Conservation (phyloP, 352 stramenopile genomes). For the Thraustochytrium sp. region DNA sequence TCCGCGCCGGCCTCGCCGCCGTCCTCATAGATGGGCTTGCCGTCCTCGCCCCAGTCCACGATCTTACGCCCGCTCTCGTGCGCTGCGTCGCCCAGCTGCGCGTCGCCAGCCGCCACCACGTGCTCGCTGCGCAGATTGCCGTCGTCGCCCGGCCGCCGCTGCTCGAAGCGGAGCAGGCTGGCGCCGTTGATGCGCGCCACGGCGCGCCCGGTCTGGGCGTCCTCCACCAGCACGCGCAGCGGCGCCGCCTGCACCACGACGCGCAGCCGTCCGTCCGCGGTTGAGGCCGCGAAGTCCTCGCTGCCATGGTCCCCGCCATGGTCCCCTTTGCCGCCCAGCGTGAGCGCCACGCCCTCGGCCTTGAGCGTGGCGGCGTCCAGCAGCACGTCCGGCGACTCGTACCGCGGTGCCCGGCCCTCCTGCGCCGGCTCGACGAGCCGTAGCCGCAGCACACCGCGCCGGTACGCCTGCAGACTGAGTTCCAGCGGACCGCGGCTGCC, state of each 20-base stretch:
- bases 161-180: conserved; percentile 47
- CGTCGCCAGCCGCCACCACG: neutral
- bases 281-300: neutral
- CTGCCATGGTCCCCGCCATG: neutral
- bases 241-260: neutral
- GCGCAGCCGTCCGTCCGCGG: neutral
- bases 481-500: neutral
- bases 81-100: neutral
- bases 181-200: conserved; percentile 45
- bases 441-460: conserved; percentile 25
- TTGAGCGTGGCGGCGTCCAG: neutral
- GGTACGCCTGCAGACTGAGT: conserved; percentile 14
- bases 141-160: neutral
- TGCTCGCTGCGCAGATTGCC: neutral
- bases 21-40: conserved; percentile 54
- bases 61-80: neutral
- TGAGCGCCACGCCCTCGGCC: neutral
- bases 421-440: conserved; percentile 16
- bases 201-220: neutral
- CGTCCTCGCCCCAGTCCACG: conserved; percentile 54
- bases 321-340: neutral
- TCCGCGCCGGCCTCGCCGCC: conserved; percentile 51
- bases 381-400: conserved; percentile 40
- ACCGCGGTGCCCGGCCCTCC: neutral
- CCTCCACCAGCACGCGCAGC: conserved; percentile 20